Base-by-base conservation (phyloP, 177 flowering plant species). In the Vitis hybrid region DNA sequence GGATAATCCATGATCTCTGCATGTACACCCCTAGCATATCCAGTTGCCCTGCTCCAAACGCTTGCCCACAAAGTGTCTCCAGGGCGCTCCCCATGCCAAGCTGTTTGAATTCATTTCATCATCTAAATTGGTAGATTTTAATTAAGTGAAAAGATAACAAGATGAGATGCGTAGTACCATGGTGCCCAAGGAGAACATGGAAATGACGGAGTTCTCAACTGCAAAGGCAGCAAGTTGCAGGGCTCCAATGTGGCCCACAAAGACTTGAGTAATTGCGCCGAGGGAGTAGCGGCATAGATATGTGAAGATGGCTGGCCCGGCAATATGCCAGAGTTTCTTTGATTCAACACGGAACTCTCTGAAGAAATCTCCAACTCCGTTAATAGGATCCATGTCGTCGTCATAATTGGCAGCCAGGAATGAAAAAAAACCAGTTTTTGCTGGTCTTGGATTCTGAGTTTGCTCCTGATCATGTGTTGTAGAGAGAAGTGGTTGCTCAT, bases 221-320 rank as follows among this genome's bases (percentile, higher is more conserved):
- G 90, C 81, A 68, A 86, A 76, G 52, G 87, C 86, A 41, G 90
- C 90, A 48, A 84, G 86, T 11, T 67, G 78, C 18, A 84, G 61
- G 13, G 81, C 77, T 51, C 85, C 72, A 58, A 87, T 75, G 3
- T 86, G 87, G 58, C 89, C 89, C 57, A 87, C 78, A 49, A 86
- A 78, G 35, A 77, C 71, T 54, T 82, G 87, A 17, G 86, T 84
- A 73, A 84, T 27, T 67, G 90, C 87, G n/a, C 86, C 87, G 60
- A 87, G 85, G 1, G 89, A 80, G 78, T 85, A 87, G 48, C 81
- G 85, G 65, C 84, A 83, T 11, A 86, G 8, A 58, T 81, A 72
- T 30, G 85, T 83, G 84, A 87, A 87, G 65, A 86, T 86, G 68
- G 91, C 86, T 2, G 91, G 88, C 27, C 83, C 89, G 15, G 89